A percentile compares a stretch with the other conserved stretches of the same genome.
Evolutionary conservation across 2,329 filamentous ascomycete genomes (phyloP).

Genomic region (Paracorniculantispora psalliotae): DNA sequence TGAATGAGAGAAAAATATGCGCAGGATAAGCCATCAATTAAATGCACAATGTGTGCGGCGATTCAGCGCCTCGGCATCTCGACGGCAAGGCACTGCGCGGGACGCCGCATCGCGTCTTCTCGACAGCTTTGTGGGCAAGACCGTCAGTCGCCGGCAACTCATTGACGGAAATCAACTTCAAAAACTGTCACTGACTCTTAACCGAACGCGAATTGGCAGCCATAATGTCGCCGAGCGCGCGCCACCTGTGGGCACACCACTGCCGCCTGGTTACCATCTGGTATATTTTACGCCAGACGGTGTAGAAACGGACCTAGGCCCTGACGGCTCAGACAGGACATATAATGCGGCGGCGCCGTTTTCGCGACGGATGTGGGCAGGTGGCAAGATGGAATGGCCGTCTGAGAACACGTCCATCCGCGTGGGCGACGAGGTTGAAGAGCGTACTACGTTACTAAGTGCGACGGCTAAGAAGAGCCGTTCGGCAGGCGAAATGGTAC

Average conservation of each 20-base stretch:
- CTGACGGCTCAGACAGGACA: conserved; percentile 55
- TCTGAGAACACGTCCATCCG: conserved; percentile 28
- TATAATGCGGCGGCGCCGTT: conserved; percentile 58
- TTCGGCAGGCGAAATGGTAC: conserved; percentile 56
- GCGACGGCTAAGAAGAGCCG: conserved; percentile 51
- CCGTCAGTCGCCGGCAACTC: conserved; percentile 36
- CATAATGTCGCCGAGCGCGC: conserved; percentile 33
- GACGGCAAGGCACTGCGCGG: not conserved
- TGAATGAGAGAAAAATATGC: not conserved
- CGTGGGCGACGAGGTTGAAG: conserved; percentile 51
- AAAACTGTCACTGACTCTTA: conserved; percentile 54
- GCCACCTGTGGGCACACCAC: conserved; percentile 38
- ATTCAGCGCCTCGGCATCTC: not conserved
- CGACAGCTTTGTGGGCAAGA: conserved; percentile 24
- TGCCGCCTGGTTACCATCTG: conserved; percentile 58
- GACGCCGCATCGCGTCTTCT: conserved; percentile 30
- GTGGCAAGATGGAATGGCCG: conserved; percentile 53
- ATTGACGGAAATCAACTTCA: conserved; percentile 61
- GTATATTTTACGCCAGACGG: conserved; percentile 58
- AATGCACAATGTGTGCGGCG: not conserved
- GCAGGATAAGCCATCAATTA: not conserved
- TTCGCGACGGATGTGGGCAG: conserved; percentile 63
- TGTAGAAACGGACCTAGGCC: conserved; percentile 48
- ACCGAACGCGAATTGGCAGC: conserved; percentile 38
- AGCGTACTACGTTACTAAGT: conserved; percentile 50